Evolutionary conservation across 371 early-diverging fungal species (phyloP).

Genomic region (Chytridium lagenaria): DNA sequence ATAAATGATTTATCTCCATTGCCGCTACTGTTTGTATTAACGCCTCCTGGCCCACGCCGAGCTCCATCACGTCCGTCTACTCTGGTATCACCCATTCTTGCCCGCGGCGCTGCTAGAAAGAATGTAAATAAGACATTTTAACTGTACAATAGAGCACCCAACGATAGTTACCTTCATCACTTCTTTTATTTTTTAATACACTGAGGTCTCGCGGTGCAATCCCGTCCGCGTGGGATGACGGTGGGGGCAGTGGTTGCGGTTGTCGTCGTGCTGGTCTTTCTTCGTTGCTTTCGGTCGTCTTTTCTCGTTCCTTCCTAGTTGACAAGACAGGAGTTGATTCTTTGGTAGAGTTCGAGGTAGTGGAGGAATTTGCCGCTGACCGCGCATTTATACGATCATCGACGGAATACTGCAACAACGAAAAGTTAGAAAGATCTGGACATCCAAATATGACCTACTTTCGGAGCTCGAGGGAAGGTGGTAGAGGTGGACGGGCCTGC

Average conservation of each 20-base stretch:
- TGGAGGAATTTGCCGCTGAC: neutral
- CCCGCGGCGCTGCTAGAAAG: neutral
- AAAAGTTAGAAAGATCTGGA: neutral
- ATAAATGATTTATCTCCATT: neutral
- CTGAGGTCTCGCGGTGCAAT: conserved; percentile 4
- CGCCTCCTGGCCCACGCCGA: too few species aligned
- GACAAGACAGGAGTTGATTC: neutral
- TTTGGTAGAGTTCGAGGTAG: too few species aligned
- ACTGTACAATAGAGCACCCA: neutral
- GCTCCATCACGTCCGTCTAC: too few species aligned
- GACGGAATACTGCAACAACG: conserved; percentile 18
- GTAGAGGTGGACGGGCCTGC: neutral
- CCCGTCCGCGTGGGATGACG: neutral
- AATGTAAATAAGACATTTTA: neutral
- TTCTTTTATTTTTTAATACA: neutral
- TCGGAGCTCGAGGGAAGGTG: conserved; percentile 14
- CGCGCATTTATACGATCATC: conserved; percentile 20
- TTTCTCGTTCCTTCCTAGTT: neutral
- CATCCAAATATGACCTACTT: neutral
- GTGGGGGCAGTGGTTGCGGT: conserved; percentile 2
- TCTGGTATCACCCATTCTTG: neutral
- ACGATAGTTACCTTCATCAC: neutral
- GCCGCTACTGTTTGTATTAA: neutral
- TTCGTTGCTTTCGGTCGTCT: neutral
- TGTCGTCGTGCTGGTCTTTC: neutral